Conservation (phyloP, 179 eudicot species). For the Spinacia oleracea region DNA sequence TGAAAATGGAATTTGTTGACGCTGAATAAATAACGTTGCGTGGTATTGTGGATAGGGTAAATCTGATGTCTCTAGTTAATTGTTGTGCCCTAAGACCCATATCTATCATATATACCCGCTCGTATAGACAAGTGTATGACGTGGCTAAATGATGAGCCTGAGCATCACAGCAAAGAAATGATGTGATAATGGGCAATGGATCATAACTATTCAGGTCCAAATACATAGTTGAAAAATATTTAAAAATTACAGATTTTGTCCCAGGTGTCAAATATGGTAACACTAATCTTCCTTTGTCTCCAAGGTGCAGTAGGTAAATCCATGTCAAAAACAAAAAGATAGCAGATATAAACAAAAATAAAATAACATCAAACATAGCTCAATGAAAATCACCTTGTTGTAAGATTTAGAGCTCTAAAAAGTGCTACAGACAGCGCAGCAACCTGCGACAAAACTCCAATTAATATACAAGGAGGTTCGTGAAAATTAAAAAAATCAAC, state of each 20-base stretch:
- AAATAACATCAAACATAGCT: not conserved
- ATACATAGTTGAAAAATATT: not conserved
- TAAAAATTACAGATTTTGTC: not conserved
- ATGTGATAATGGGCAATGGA: not conserved
- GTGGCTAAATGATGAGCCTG: too few species aligned
- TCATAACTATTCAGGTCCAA: not conserved
- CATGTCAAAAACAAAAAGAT: not conserved
- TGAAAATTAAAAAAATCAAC: not conserved
- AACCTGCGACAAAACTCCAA: conserved; percentile 47
- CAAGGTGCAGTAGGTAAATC: too few species aligned
- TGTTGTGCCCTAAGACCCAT: too few species aligned
- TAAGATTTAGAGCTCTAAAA: conserved; percentile 84
- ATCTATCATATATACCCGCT: too few species aligned
- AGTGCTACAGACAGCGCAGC: conserved; percentile 86
- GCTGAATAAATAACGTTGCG: too few species aligned
- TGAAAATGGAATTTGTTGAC: too few species aligned
- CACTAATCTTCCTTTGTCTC: not conserved
- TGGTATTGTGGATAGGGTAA: too few species aligned
- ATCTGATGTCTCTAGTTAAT: too few species aligned
- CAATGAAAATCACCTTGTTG: conserved; percentile 52
- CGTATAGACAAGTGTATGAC: too few species aligned
- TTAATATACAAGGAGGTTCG: conserved; percentile 1
- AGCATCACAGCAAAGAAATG: not conserved
- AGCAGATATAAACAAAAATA: not conserved
- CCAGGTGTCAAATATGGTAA: not conserved